Evolutionary conservation across 2,329 filamentous ascomycete genomes (phyloP), one percentile per base, ranked within the genome.

Genomic region (Colletotrichum noveboracense): DNA sequence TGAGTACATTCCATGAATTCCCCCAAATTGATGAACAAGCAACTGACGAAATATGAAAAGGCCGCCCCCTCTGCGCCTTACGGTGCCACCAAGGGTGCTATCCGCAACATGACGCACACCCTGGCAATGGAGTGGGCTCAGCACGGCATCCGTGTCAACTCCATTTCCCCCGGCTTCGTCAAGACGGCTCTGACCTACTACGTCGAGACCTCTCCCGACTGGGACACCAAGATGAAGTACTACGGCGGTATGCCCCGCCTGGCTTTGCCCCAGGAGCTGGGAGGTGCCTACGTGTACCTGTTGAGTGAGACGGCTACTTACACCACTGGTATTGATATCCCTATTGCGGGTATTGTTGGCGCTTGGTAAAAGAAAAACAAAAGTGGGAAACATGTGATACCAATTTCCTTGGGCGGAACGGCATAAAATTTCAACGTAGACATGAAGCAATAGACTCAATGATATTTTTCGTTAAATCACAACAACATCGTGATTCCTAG

Each of bases 201-300:
- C 78, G 88, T 91, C 7, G 85, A 87, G 73, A 85, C 85, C n/a
- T 83, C 85, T 18, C 87, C 88, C 0, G 89, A 91, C 79, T 91
- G 89, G 90, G 87, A 89, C 72, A 82, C 86, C 76, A 88, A 91
- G 82, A 86, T 91, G 83, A 87, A 90, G 81, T 91, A 91, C 79
- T 91, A 91, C 78, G 88, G 89, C 5, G 89, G 89, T 5, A 91
- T 91, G 85, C 89, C 89, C 13, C 82, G 89, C 32, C 78, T 91
- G 48, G 90, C 89, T 0, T 85, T 88, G 64, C 87, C 88, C 0
- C 85, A 89, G 77, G 89, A 91, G 81, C 81, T 91, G 4, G 88
- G 89, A 4, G 89, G 89, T n/a, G 90, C 89, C 1, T 91, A 91
- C 77, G 88, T 91, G 6, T 91, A 91, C 77, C 79, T 91, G 74